phyloP scores from a whole-genome alignment of 2,329 filamentous ascomycete species.

The Colletotrichum euphorbiae region DNA sequence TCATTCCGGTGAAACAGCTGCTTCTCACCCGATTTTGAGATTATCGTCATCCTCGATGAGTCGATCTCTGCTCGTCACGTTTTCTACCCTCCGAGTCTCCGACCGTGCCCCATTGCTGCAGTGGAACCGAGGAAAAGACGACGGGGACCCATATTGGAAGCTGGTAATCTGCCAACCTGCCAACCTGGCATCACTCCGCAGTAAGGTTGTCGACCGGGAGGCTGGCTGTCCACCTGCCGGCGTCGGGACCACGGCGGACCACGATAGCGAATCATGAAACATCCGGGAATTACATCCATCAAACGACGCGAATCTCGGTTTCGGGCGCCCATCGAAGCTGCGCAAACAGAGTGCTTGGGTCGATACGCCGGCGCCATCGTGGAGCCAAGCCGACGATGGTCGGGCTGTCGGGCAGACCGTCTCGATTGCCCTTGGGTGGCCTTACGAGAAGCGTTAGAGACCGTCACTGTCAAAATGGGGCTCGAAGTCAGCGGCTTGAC shows the following conservation, averaged over 20 bases:
- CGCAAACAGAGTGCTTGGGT: background rate
- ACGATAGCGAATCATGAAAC: slow-evolving; percentile 7
- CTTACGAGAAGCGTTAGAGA: slow-evolving; percentile 25
- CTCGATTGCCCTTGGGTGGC: slow-evolving; percentile 17
- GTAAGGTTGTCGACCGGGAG: background rate
- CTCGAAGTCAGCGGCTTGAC: slow-evolving; percentile 34
- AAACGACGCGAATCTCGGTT: slow-evolving; percentile 23
- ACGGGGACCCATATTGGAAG: background rate
- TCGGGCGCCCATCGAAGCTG: slow-evolving; percentile 25
- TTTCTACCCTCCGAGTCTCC: background rate
- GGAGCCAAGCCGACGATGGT: slow-evolving; percentile 20
- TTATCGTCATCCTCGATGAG: slow-evolving; percentile 16
- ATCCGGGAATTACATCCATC: slow-evolving; percentile 19
- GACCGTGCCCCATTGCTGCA: slow-evolving; percentile 1
- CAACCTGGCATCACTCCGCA: background rate
- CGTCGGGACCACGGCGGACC: slow-evolving; percentile 1
- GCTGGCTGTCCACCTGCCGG: slow-evolving; percentile 15
- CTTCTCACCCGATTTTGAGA: slow-evolving; percentile 24
- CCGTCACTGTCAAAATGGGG: slow-evolving; percentile 33
- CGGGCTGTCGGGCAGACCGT: slow-evolving; percentile 11
- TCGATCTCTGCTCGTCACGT: background rate
- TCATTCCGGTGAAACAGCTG: slow-evolving; percentile 34
- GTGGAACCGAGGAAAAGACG: background rate
- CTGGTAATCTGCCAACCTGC: background rate
- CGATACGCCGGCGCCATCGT: background rate